These are phyloP conservation scores for Trichoderma atroviride DNA, from an alignment of 2,329 filamentous ascomycete genomes.

Conservation along the genomic window DNA sequence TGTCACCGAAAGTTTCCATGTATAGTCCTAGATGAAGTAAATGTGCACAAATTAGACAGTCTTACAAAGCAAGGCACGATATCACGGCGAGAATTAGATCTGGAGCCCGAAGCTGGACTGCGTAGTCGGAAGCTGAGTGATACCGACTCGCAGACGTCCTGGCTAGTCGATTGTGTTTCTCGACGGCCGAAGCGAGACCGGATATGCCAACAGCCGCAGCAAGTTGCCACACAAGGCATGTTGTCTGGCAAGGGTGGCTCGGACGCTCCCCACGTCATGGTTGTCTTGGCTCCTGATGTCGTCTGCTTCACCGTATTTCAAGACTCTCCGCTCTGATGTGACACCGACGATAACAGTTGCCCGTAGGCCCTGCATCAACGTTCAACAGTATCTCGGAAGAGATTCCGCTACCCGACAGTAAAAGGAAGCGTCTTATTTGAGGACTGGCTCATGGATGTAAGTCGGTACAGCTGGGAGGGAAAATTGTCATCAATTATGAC, in stretches of 20 bases:
- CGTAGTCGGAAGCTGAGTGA: not conserved
- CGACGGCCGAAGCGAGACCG: conserved; percentile 1
- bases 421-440: not conserved
- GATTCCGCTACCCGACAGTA: not conserved
- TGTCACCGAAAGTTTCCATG: not conserved
- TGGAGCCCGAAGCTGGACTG: not conserved
- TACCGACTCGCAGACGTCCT: not conserved
- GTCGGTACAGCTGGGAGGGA: not conserved
- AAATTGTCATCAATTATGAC: not conserved
- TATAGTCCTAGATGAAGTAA: not conserved
- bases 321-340: conserved; percentile 23
- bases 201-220: conserved; percentile 11
- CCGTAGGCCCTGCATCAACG: not conserved
- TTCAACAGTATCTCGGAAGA: not conserved
- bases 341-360: conserved; percentile 8
- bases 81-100: not conserved
- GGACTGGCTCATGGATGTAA: not conserved
- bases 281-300: not conserved
- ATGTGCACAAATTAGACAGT: not conserved
- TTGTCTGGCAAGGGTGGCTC: conserved; percentile 16
- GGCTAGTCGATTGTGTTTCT: not conserved
- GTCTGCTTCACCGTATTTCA: conserved; percentile 17
- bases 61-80: not conserved
- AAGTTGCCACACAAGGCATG: conserved; percentile 4
- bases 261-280: conserved; percentile 9